Percentiles rank a stretch among this genome's conserved stretches.
Conservation (phyloP, 2,329 filamentous ascomycete genomes). For the Sporothrix brasiliensis region DNA sequence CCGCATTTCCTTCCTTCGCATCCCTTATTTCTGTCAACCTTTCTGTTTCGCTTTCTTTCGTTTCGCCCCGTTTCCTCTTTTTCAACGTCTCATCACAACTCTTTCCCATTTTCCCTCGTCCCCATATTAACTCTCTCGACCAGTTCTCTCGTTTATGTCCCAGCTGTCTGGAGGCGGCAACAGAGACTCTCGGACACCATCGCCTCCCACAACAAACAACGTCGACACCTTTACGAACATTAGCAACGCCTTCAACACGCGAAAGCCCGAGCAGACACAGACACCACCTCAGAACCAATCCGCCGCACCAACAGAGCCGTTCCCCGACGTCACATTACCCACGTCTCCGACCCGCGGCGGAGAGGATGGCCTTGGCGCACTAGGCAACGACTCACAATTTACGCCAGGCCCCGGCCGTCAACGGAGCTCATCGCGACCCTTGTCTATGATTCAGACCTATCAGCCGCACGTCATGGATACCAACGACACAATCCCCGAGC, state of each 20-base stretch:
- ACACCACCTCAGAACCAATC: constrained; percentile 9
- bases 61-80: not conserved
- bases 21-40: not conserved
- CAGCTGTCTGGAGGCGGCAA: constrained; percentile 64
- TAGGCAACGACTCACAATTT: constrained; percentile 47
- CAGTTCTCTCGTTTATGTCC: constrained; percentile 89
- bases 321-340: constrained; percentile 35
- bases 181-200: constrained; percentile 46
- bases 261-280: constrained; percentile 10
- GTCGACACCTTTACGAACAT: constrained; percentile 33
- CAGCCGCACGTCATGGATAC: constrained; percentile 86
- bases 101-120: not conserved
- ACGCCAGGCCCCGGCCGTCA: constrained; percentile 44
- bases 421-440: constrained; percentile 66
- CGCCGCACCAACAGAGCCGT: constrained; percentile 32
- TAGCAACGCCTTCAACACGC: constrained; percentile 36
- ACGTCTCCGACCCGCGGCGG: constrained; percentile 40
- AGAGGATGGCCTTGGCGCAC: constrained; percentile 48
- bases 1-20: not conserved
- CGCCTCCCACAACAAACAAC: constrained; percentile 38
- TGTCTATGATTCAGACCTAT: constrained; percentile 85
- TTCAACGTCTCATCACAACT: not conserved
- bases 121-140: constrained; percentile 33
- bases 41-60: not conserved
- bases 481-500: constrained; percentile 84